Base-by-base conservation (phyloP, 2,329 filamentous ascomycete species). In the Colletotrichum scovillei region DNA sequence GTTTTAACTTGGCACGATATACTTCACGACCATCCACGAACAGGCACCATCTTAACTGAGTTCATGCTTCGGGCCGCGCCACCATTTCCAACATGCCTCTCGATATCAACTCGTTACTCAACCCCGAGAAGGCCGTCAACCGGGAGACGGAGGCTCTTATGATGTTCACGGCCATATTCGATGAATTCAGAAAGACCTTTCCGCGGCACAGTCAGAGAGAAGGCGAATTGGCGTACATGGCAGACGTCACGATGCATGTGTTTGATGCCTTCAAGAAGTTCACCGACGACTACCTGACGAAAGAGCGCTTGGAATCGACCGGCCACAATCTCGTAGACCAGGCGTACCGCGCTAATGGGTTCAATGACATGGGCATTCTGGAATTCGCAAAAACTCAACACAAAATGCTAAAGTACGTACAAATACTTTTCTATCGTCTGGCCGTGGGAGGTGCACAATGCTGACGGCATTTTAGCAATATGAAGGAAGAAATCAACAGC, bases 321-420 rank as follows among this genome's bases (percentile, higher is more conserved):
- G 70, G 67, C 7, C 63, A 70, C 49, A 70, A 35, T 35, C 63
- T 73, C 22, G 67, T 69, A 35, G 67, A 73, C 32, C 70, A 73
- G 49, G 67, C 67, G 2, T 62, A 65, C 12, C 58, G 67, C 26
- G 60, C 24, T 8, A 52, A 62, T 12, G 63, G 58, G 16, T 65
- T 52, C 19, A 57, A 70, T 19, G 66, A 69, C 46, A 70, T 73
- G 70, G 24, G 67, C 11, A 73, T 73, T 26, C 70, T 73, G 22
- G 70, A 73, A 30, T 58, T 59, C 46, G 59, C 67, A 28, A 73
- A 55, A 8, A 65, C 35, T 28, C 60, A 70, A 32, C 67, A 62
- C 32, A 73, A 64, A 30, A 69, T 63, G 55, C 55, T 73, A 16
- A 70, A 60, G 70, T 73, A 24, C 16, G 70, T 62, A 16, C 5